phyloP scores from a whole-genome alignment of 75 land plant genomes.

The Pinus albicaulis region DNA sequence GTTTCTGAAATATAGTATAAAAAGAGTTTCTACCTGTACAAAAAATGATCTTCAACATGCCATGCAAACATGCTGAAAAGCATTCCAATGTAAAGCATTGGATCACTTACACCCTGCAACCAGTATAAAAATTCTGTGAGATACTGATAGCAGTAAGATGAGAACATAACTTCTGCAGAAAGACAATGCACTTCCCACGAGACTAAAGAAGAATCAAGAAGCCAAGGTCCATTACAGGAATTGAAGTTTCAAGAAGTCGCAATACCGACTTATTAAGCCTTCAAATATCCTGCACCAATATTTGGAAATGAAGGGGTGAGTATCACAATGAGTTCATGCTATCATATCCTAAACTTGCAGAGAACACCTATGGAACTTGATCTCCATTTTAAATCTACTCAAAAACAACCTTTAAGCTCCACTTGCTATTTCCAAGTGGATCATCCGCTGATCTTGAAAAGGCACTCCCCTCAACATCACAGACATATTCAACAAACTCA shows the following conservation, averaged over 20 bases:
- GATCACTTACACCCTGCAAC: slow-evolving; percentile 87
- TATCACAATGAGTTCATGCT: no score
- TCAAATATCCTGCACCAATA: slow-evolving; percentile 52
- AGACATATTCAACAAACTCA: slow-evolving; percentile 83
- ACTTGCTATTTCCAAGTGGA: slow-evolving; percentile 80
- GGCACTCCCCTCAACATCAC: slow-evolving; percentile 97
- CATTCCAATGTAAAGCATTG: slow-evolving; percentile 99
- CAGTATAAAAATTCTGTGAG: background rate
- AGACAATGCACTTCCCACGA: background rate
- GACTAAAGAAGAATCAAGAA: background rate
- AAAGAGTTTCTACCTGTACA: slow-evolving; percentile 62
- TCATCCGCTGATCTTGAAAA: slow-evolving; percentile 72
- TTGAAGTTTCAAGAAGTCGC: slow-evolving; percentile 63
- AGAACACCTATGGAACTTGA: background rate
- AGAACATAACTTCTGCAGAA: background rate
- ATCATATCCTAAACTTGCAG: no score
- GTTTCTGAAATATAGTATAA: background rate
- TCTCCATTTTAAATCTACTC: background rate
- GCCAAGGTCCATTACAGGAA: slow-evolving; percentile 51
- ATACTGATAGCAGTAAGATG: background rate
- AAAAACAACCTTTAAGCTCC: slow-evolving; percentile 80
- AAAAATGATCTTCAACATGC: slow-evolving; percentile 96
- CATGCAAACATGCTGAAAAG: slow-evolving; percentile 97
- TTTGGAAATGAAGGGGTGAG: no score
- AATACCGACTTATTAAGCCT: slow-evolving; percentile 61